Percentiles rank a stretch among this genome's conserved stretches.
These are phyloP conservation scores for Parietichytrium sp. DNA, from an alignment of 108 stramenopile genomes.

Conservation along the genomic window DNA sequence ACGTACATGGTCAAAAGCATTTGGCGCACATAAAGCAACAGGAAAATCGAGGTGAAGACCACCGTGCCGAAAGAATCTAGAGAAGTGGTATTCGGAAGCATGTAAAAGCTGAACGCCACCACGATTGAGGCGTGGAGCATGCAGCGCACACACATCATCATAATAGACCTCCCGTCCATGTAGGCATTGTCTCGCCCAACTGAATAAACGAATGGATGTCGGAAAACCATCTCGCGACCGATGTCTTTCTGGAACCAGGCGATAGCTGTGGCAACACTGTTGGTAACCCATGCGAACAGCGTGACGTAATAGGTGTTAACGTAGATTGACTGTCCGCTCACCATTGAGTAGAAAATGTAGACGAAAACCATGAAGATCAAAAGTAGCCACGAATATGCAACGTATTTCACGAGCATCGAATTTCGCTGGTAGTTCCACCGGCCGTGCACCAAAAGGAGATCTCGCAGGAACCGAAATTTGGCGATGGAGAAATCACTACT, in stretches of 20 bases:
- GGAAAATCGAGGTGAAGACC: not conserved
- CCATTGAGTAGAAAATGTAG: no score
- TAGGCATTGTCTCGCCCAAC: not conserved
- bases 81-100: not conserved
- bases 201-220: not conserved
- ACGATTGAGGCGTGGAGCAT: not conserved
- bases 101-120: not conserved
- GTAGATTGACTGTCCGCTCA: no score
- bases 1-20: no score
- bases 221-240: slow-evolving; percentile 66
- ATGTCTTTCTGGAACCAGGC: slow-evolving; percentile 89
- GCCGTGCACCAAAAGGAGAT: slow-evolving; percentile 87
- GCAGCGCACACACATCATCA: not conserved
- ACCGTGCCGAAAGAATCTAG: not conserved
- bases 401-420: slow-evolving; percentile 75
- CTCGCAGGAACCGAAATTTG: slow-evolving; percentile 84
- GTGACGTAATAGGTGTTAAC: no score
- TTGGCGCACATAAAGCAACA: not conserved
- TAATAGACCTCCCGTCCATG: not conserved
- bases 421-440: slow-evolving; percentile 90
- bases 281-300: slow-evolving; percentile 66
- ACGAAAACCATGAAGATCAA: no score
- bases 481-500: slow-evolving; percentile 83
- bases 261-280: slow-evolving; percentile 73
- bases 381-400: no score